These are phyloP conservation scores for Myxozyma neglecta DNA, from an alignment of 805 yeast genomes.

Conservation along the genomic window DNA sequence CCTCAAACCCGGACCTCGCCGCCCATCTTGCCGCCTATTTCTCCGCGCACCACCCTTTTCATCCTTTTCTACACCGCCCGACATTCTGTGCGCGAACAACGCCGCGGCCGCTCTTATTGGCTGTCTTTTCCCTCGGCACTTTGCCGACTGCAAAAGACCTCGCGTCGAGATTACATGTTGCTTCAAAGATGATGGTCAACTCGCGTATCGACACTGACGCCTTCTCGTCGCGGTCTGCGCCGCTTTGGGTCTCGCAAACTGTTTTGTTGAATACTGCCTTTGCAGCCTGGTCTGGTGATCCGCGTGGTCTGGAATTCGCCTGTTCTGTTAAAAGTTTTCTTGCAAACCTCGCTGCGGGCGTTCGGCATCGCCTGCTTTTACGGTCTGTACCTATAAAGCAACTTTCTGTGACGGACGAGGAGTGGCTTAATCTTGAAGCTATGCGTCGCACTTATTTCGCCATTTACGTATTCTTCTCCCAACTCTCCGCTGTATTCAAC, in stretches of 20 bases:
- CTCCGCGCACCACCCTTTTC: constrained; percentile 38
- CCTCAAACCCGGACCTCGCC: constrained; percentile 34
- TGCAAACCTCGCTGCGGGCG: constrained; percentile 31
- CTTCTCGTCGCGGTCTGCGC: constrained; percentile 32
- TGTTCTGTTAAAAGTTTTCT: constrained; percentile 34
- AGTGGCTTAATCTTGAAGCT: constrained; percentile 39
- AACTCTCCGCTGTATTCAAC: constrained; percentile 37
- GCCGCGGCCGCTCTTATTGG: constrained; percentile 39
- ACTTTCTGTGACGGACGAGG: constrained; percentile 27
- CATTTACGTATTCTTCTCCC: constrained; percentile 36
- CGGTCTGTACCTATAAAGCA: constrained; percentile 18
- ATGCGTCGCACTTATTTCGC: constrained; percentile 38
- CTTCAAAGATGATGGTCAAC: constrained; percentile 36
- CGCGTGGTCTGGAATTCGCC: constrained; percentile 37
- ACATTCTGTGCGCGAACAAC: constrained; percentile 38
- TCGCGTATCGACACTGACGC: constrained; percentile 37
- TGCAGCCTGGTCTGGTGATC: constrained; percentile 40
- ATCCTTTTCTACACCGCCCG: constrained; percentile 41
- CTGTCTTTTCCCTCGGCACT: constrained; percentile 42
- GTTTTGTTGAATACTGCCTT: constrained; percentile 36
- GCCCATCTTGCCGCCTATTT: constrained; percentile 40
- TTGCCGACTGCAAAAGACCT: constrained; percentile 34
- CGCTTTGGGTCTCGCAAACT: constrained; percentile 39
- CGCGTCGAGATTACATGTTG: constrained; percentile 36
- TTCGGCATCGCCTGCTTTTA: constrained; percentile 15